These are phyloP conservation scores for Boletus barrowsii DNA, from an alignment of 768 basidiomycete genomes.

Conservation along the genomic window DNA sequence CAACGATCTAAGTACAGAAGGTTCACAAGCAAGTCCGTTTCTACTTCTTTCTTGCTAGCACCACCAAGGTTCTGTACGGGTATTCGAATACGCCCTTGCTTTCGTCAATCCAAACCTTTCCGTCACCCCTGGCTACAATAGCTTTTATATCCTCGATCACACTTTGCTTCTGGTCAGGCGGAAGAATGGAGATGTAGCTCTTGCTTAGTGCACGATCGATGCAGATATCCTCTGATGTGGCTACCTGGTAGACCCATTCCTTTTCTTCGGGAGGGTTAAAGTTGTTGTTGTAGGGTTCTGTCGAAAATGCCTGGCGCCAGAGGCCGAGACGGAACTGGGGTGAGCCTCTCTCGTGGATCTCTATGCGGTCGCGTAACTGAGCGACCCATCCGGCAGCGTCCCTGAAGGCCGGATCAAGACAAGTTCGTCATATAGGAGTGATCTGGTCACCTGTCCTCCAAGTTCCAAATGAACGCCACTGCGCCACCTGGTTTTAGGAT, in stretches of 20 bases:
- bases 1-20: background rate
- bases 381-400: conserved; percentile 71
- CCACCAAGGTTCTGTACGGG: conserved; percentile 67
- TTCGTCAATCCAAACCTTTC: conserved; percentile 74
- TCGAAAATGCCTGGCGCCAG: conserved; percentile 72
- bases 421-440: background rate
- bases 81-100: conserved; percentile 72
- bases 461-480: conserved; percentile 83
- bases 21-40: background rate
- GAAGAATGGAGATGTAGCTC: conserved; percentile 74
- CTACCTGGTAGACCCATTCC: conserved; percentile 50
- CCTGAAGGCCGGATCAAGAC: conserved; percentile 31
- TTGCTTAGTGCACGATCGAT: conserved; percentile 75
- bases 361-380: conserved; percentile 64
- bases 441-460: conserved; percentile 66
- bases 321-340: conserved; percentile 79
- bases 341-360: conserved; percentile 64
- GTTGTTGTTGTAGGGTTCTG: conserved; percentile 50
- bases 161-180: conserved; percentile 52
- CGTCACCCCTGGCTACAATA: conserved; percentile 59
- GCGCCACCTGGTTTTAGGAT: conserved; percentile 75
- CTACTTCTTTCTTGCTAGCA: conserved; percentile 48
- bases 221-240: conserved; percentile 51
- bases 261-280: conserved; percentile 64
- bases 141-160: conserved; percentile 49